A percentile compares a stretch with the other conserved stretches of the same genome.
These are phyloP conservation scores for Eragrostis curvula DNA, from an alignment of 176 grass and related monocot species.

Conservation along the genomic window DNA sequence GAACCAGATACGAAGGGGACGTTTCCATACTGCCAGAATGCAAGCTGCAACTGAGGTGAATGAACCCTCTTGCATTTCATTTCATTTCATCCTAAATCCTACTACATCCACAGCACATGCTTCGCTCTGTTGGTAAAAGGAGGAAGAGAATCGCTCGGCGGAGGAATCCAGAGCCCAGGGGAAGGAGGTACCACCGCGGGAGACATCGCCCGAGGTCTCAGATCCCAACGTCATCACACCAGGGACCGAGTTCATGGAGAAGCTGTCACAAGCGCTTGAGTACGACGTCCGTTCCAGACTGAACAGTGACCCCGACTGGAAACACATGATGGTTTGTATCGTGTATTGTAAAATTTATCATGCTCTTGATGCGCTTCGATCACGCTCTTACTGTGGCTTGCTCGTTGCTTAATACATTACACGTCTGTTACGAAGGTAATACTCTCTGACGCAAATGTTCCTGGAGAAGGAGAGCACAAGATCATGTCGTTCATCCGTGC, in stretches of 20 bases:
- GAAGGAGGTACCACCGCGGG: constrained; percentile 12
- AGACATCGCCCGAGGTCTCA: not conserved
- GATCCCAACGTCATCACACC: constrained; percentile 73
- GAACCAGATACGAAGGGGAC: constrained; percentile 44
- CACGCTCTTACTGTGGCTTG: too few relatives aligned
- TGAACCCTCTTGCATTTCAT: too few relatives aligned
- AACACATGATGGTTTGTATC: constrained; percentile 9
- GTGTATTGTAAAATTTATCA: not conserved
- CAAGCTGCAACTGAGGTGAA: too few relatives aligned
- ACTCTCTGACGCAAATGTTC: constrained; percentile 79
- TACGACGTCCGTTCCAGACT: constrained; percentile 53
- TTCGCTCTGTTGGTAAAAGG: constrained; percentile 32
- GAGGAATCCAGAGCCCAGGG: constrained; percentile 35
- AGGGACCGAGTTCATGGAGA: constrained; percentile 73
- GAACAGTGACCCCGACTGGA: constrained; percentile 55
- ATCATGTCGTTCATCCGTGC: constrained; percentile 70
- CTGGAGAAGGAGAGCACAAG: constrained; percentile 93
- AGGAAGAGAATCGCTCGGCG: constrained; percentile 37
- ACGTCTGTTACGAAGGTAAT: constrained; percentile 52
- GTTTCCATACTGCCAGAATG: too few relatives aligned
- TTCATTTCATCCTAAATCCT: too few relatives aligned
- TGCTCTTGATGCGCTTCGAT: too few relatives aligned
- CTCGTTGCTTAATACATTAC: too few relatives aligned
- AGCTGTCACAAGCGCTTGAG: constrained; percentile 47
- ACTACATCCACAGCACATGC: not conserved